Percentiles rank a stretch among this genome's conserved stretches.
Conservation (phyloP, 805 yeast species). For the Starmerella floris region DNA sequence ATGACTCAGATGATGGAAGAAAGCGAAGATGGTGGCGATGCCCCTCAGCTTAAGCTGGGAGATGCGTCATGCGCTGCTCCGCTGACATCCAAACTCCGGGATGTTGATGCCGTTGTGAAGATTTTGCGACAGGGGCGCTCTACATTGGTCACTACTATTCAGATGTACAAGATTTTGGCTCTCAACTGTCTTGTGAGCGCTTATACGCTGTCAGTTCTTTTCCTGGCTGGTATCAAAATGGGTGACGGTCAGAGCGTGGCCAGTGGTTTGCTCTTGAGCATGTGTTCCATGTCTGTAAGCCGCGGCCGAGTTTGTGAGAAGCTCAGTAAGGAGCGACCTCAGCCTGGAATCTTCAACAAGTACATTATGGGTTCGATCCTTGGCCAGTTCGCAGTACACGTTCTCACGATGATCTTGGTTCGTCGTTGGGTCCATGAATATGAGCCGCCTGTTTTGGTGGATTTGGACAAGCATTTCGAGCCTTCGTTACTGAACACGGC, state of each 20-base stretch:
- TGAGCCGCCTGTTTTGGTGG: conserved; percentile 72
- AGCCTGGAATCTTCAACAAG: conserved; percentile 86
- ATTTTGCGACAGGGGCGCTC: conserved; percentile 96
- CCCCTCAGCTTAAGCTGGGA: conserved; percentile 86
- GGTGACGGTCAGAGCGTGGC: conserved; percentile 98
- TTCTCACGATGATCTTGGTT: conserved; percentile 66
- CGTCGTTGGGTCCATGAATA: conserved; percentile 68
- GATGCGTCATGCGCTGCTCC: conserved; percentile 99
- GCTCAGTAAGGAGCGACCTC: conserved; percentile 88
- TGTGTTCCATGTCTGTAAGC: conserved; percentile 89
- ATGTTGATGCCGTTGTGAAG: conserved; percentile 83
- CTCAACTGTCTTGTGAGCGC: conserved; percentile 94
- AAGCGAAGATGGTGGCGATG: conserved; percentile 60
- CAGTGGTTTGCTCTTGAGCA: conserved; percentile 82
- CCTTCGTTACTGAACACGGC: conserved; percentile 94
- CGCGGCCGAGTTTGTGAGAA: conserved; percentile 84
- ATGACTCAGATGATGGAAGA: conserved; percentile 42
- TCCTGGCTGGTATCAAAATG: conserved; percentile 92
- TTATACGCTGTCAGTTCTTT: conserved; percentile 83
- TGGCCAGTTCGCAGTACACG: conserved; percentile 92
- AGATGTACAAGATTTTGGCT: conserved; percentile 96
- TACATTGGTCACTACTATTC: conserved; percentile 92
- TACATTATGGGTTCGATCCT: conserved; percentile 96
- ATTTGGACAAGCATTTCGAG: conserved; percentile 71
- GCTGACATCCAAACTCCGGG: conserved; percentile 84